Evolutionary conservation across 148 eudicot genomes (phyloP).

Genomic region (Gaultheria prostrata): DNA sequence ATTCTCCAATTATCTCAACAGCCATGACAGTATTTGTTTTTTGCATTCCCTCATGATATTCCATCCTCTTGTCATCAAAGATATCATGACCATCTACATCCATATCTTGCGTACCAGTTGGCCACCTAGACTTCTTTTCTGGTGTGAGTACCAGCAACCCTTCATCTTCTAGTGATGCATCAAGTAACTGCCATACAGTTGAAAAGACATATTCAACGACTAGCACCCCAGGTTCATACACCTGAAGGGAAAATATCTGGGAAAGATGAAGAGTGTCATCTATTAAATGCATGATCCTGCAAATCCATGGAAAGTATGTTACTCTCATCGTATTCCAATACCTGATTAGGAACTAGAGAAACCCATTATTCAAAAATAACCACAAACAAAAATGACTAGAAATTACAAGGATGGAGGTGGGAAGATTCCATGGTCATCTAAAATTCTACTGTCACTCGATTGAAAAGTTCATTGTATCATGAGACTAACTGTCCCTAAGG

Average conservation of each 20-base stretch:
- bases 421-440: not conserved
- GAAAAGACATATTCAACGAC: slow-evolving; percentile 68
- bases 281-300: slow-evolving; percentile 83
- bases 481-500: not conserved
- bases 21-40: slow-evolving; percentile 70
- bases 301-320: slow-evolving; percentile 20
- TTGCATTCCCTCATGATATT: slow-evolving; percentile 42
- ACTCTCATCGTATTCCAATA: not conserved
- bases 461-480: not conserved
- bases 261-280: slow-evolving; percentile 71
- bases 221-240: slow-evolving; percentile 67
- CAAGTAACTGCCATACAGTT: slow-evolving; percentile 76
- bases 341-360: not conserved
- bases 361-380: not conserved
- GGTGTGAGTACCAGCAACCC: slow-evolving; percentile 62
- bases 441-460: not conserved
- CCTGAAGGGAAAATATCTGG: slow-evolving; percentile 52
- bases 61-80: slow-evolving; percentile 50
- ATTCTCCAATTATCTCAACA: slow-evolving; percentile 68
- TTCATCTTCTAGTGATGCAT: slow-evolving; percentile 92
- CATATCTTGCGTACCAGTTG: slow-evolving; percentile 54
- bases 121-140: slow-evolving; percentile 76
- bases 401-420: not conserved
- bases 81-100: slow-evolving; percentile 50
- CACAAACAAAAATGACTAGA: not conserved